Conservation (phyloP, 2,329 filamentous ascomycete species). For the Fusarium sp. region DNA sequence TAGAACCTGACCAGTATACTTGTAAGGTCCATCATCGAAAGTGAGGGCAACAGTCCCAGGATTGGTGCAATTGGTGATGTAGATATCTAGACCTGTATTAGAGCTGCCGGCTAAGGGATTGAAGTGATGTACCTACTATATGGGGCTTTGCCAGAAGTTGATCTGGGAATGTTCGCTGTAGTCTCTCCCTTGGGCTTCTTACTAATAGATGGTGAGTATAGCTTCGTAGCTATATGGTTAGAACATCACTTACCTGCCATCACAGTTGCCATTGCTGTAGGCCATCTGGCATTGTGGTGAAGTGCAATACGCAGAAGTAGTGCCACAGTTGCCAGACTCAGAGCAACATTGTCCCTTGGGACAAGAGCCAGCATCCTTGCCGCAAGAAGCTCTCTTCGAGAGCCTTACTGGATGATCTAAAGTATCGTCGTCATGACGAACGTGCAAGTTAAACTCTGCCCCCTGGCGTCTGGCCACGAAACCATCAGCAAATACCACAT, state of each 20-base stretch:
- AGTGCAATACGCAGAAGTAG: slow-evolving; percentile 46
- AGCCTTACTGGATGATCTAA: neutral
- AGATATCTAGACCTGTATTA: slow-evolving; percentile 37
- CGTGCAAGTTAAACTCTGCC: slow-evolving; percentile 17
- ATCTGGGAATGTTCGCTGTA: slow-evolving; percentile 46
- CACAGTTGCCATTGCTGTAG: slow-evolving; percentile 50
- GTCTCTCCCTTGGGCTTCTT: slow-evolving; percentile 45
- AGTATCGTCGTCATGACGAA: neutral
- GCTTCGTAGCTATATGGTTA: rapidly evolving
- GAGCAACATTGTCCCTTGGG: slow-evolving; percentile 50
- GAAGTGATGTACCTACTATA: slow-evolving; percentile 44
- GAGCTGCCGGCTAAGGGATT: neutral
- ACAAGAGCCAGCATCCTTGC: slow-evolving; percentile 48
- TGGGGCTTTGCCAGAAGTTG: slow-evolving; percentile 46
- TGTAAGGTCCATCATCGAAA: slow-evolving; percentile 59
- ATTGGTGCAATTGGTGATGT: slow-evolving; percentile 50
- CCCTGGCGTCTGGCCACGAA: slow-evolving; percentile 13
- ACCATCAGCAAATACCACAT: slow-evolving; percentile 4
- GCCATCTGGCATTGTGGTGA: slow-evolving; percentile 52
- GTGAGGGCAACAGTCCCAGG: slow-evolving; percentile 56
- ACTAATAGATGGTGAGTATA: slow-evolving; percentile 30
- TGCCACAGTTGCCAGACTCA: slow-evolving; percentile 51
- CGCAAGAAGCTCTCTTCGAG: slow-evolving; percentile 40
- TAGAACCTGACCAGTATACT: slow-evolving; percentile 55
- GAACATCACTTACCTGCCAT: slow-evolving; percentile 48